Evolutionary conservation across 768 basidiomycete genomes (phyloP), one percentile per base, ranked within the genome.

Genomic region (Mycena galopus): DNA sequence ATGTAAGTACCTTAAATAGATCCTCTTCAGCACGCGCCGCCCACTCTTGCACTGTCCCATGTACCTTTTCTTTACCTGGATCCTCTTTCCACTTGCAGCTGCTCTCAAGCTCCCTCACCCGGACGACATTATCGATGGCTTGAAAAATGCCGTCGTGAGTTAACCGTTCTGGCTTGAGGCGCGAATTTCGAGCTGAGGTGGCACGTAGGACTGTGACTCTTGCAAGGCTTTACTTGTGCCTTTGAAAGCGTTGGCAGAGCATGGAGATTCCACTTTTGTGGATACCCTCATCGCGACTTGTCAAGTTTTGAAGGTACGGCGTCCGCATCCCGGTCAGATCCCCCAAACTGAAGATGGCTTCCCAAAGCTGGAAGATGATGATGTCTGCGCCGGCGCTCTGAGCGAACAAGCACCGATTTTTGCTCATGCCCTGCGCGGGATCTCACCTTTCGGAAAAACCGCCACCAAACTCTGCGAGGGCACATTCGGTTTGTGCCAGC

Each of bases 331-430:
- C 12, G 4, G 16, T 29, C 3, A 47, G 44, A 37, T 27, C 10
- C 8, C 47, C 12, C 2, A 25, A 33, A 14, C 32, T 16, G 11
- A 64, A 39, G 39, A 14, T 3, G 39, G 39, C 39, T 5, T 65
- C 4, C 27, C 10, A 47, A 66, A 89, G 89, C 79, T 87, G 7
- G 84, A 87, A 75, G 90, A 90, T 76, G 79, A 81, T 9, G 90
- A 92, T 75, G 89, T 92, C 21, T 92, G 91, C 77, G 79, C 83
- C 61, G 90, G 91, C 30, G 79, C 85, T 3, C 77, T 91, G 57
- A 78, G 72, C 6, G 80, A 86, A 55, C 88, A 90, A 78, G 90
- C 85, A 3, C 90, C 90, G 4, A 88, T 91, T 67, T 78, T 92
- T 51, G 89, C 90, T 0, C 88, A 90, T 69, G 87, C 85, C 65